Conservation (phyloP, 1,284 basidiomycete species). For the Cutaneotrichosporon arboriforme region DNA sequence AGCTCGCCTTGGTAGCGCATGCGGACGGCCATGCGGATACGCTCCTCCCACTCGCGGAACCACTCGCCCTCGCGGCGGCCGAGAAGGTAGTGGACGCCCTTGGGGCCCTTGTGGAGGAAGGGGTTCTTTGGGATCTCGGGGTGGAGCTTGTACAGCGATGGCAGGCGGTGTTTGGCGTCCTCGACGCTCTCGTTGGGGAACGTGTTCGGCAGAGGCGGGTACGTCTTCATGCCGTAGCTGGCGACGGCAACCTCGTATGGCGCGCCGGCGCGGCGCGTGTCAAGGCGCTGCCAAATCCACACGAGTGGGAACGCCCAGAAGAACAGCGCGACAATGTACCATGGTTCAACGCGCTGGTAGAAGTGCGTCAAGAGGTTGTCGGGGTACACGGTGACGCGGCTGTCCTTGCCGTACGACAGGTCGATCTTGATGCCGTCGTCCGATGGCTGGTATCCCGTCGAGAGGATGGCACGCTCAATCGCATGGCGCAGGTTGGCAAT, state of each 20-base stretch:
- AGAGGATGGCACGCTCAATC: constrained; percentile 54
- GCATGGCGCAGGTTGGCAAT: constrained; percentile 48
- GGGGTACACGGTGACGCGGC: constrained; percentile 57
- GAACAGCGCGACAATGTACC: constrained; percentile 57
- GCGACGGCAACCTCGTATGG: constrained; percentile 24
- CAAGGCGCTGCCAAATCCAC: constrained; percentile 38
- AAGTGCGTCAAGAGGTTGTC: constrained; percentile 59
- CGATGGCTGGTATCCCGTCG: constrained; percentile 55
- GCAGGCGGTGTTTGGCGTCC: constrained; percentile 28
- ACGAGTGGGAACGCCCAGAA: constrained; percentile 62
- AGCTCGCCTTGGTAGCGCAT: constrained; percentile 37
- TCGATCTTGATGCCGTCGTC: constrained; percentile 34
- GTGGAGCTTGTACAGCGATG: constrained; percentile 34
- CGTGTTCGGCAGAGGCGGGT: constrained; percentile 38
- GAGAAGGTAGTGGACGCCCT: constrained; percentile 45
- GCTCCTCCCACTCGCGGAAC: constrained; percentile 64
- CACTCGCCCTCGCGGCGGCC: constrained; percentile 67
- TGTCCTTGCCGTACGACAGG: constrained; percentile 50
- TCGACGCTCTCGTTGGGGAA: constrained; percentile 30
- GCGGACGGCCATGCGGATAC: constrained; percentile 57
- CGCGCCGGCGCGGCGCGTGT: constrained; percentile 22
- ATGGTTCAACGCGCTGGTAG: constrained; percentile 48
- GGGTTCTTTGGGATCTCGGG: constrained; percentile 32
- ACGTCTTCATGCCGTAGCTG: constrained; percentile 35
- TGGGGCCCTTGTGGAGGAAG: constrained; percentile 29